These are phyloP conservation scores for Trichoderma citrinoviride DNA, from an alignment of 2,329 filamentous ascomycete species.

Conservation along the genomic window DNA sequence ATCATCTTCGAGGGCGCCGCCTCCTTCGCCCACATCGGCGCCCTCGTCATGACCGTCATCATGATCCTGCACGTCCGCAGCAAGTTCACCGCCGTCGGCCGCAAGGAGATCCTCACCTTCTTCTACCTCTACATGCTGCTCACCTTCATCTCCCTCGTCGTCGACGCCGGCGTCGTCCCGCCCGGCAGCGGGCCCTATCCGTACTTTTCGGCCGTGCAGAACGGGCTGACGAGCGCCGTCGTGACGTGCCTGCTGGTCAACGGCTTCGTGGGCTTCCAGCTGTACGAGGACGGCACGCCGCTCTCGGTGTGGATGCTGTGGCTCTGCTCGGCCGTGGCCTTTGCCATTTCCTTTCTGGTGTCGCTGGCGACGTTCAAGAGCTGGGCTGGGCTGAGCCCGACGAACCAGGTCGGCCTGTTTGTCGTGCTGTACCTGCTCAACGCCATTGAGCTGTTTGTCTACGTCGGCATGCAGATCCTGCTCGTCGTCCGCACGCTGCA, in stretches of 20 bases:
- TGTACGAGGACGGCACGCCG: conserved; percentile 95
- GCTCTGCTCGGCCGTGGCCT: conserved; percentile 73
- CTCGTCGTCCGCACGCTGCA: conserved; percentile 87
- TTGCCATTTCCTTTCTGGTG: conserved; percentile 81
- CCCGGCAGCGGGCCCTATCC: conserved; percentile 77
- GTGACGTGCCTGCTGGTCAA: conserved; percentile 92
- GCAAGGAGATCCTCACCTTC: conserved; percentile 75
- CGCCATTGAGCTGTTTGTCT: conserved; percentile 80
- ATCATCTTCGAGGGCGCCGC: conserved; percentile 96
- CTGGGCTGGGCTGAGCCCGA: conserved; percentile 81
- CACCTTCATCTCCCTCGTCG: conserved; percentile 80
- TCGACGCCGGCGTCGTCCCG: conserved; percentile 90
- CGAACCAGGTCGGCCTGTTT: conserved; percentile 85
- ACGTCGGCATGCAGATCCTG: conserved; percentile 82
- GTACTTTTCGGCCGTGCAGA: conserved; percentile 88
- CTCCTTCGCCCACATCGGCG: conserved; percentile 87
- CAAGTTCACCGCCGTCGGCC: conserved; percentile 94
- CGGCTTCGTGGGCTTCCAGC: conserved; percentile 95
- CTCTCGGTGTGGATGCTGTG: conserved; percentile 92
- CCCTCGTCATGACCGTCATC: conserved; percentile 87
- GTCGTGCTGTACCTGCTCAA: conserved; percentile 90
- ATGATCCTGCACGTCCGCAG: conserved; percentile 97
- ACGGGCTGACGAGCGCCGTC: conserved; percentile 78
- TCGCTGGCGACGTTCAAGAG: conserved; percentile 89
- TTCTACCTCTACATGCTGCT: conserved; percentile 96